phyloP scores from a whole-genome alignment of 495 filamentous ascomycete genomes.

The Aspergillus asperescens region DNA sequence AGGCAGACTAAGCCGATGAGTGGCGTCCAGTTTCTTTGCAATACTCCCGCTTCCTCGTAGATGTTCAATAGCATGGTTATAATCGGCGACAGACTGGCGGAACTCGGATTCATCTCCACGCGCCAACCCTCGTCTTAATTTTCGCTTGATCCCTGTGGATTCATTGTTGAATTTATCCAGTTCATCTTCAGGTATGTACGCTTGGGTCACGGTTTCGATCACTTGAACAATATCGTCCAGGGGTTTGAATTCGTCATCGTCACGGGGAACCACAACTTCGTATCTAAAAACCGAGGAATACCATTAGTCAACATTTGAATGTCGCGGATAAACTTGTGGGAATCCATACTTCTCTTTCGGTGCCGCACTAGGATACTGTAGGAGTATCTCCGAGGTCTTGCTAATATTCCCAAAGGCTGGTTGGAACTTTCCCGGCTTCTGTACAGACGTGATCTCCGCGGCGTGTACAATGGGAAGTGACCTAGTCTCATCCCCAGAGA shows the following conservation, averaged over 20 bases:
- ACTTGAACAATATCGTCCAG: constrained; percentile 78
- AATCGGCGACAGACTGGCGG: constrained; percentile 61
- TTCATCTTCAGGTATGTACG: constrained; percentile 67
- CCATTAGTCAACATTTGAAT: constrained; percentile 1
- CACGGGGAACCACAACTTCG: constrained; percentile 68
- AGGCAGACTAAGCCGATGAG: constrained; percentile 58
- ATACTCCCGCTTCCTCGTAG: constrained; percentile 61
- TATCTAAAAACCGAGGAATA: constrained; percentile 52
- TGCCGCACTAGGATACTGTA: constrained; percentile 70
- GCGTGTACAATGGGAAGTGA: constrained; percentile 61
- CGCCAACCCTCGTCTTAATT: constrained; percentile 62
- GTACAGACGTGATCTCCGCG: constrained; percentile 54
- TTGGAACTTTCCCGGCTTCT: constrained; percentile 44
- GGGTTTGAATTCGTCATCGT: constrained; percentile 74
- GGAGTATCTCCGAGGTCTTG: constrained; percentile 47
- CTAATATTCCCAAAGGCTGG: constrained; percentile 44
- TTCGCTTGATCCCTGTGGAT: constrained; percentile 63
- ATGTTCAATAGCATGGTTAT: constrained; percentile 62
- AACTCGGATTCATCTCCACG: constrained; percentile 62
- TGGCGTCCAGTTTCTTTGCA: constrained; percentile 59
- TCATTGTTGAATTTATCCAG: constrained; percentile 64
- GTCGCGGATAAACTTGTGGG: not conserved
- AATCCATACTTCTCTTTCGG: constrained; percentile 59
- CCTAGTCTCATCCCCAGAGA: constrained; percentile 48
- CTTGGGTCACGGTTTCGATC: constrained; percentile 63